A percentile compares a stretch with the other conserved stretches of the same genome.
phyloP scores from a whole-genome alignment of 257 asterid genomes.

The Nicotiana otophora region DNA sequence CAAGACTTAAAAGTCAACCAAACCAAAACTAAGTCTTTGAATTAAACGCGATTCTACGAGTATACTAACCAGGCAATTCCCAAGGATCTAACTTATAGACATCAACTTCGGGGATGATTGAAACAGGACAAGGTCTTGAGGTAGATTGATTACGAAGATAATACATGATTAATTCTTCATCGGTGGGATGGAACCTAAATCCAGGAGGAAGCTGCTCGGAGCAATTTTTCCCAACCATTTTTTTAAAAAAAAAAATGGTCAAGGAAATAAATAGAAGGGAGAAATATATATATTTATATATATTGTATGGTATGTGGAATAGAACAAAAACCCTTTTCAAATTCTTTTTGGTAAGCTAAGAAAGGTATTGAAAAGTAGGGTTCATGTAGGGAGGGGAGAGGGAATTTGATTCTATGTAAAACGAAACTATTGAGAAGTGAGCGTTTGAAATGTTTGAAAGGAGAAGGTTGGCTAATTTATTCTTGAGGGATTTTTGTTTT shows the following conservation, averaged over 20 bases:
- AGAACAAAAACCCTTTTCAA: not conserved
- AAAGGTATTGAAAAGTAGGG: not conserved
- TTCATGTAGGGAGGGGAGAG: not conserved
- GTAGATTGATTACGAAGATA: slow-evolving; percentile 65
- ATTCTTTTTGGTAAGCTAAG: not conserved
- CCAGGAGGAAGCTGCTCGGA: slow-evolving; percentile 71
- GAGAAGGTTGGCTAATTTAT: slow-evolving; percentile 38
- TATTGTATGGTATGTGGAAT: not conserved
- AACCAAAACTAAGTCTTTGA: not conserved
- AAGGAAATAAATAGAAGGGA: not conserved
- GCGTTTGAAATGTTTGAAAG: slow-evolving; percentile 55
- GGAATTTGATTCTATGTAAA: not conserved
- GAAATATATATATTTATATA: not conserved
- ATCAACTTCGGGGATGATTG: slow-evolving; percentile 75
- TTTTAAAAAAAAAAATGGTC: not conserved
- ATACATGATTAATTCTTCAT: slow-evolving; percentile 68
- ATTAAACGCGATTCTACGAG: not conserved
- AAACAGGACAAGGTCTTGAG: slow-evolving; percentile 58
- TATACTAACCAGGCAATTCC: slow-evolving; percentile 67
- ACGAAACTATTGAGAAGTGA: slow-evolving; percentile 16
- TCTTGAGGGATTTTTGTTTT: slow-evolving; percentile 20
- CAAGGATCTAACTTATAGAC: slow-evolving; percentile 85
- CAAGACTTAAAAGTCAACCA: not conserved
- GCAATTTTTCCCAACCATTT: slow-evolving; percentile 47
- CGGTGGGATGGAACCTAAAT: slow-evolving; percentile 84